Conservation (phyloP, 108 stramenopile species). For the Cylindrotheca closterium region DNA sequence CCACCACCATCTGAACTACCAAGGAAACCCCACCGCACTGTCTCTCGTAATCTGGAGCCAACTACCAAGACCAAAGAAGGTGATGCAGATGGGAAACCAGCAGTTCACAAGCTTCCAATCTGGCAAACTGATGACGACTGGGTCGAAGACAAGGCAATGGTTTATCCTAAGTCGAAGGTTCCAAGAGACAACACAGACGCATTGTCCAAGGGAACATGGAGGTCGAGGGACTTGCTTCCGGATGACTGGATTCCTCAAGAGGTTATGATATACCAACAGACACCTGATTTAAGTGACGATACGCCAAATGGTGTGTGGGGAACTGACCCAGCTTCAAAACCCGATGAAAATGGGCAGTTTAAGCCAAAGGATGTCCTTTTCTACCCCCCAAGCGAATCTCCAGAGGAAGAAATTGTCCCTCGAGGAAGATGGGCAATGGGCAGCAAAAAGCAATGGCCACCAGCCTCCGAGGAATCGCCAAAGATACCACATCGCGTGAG, state of each 20-base stretch:
- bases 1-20: neutral
- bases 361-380: constrained; percentile 16
- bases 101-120: neutral
- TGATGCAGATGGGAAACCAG: neutral
- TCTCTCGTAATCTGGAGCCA: neutral
- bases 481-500: neutral
- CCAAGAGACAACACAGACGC: neutral
- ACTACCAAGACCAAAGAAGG: neutral
- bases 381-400: constrained; percentile 14
- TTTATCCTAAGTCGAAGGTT: neutral
- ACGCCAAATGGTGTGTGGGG: constrained; percentile 14
- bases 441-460: constrained; percentile 10
- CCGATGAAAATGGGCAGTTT: constrained; percentile 1
- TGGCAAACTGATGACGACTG: neutral
- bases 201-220: neutral
- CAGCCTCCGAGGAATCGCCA: neutral
- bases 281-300: constrained; percentile 1
- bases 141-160: neutral
- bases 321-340: neutral
- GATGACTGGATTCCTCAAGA: neutral
- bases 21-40: neutral
- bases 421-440: constrained; percentile 15
- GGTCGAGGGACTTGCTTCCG: neutral
- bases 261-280: neutral
- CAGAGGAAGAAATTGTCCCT: constrained; percentile 6